Percentiles rank a stretch among this genome's conserved stretches.
phyloP scores from a whole-genome alignment of 371 early-diverging fungal genomes.

The Smittium culicis region DNA sequence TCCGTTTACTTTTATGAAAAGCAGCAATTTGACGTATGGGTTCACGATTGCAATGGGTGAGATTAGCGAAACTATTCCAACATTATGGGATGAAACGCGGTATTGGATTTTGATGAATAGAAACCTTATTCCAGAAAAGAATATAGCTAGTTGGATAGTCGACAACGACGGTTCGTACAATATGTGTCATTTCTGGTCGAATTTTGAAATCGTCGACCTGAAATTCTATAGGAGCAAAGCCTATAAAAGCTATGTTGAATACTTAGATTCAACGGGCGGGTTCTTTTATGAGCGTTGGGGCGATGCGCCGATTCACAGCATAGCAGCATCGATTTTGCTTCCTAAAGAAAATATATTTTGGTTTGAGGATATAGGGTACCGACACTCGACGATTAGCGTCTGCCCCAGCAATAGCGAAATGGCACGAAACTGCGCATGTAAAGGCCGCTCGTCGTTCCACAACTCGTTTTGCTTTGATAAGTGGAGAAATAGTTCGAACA shows the following conservation, averaged over 20 bases:
- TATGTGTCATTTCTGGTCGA: slow-evolving; percentile 33
- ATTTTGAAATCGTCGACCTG: slow-evolving; percentile 32
- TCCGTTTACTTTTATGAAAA: slow-evolving; percentile 68
- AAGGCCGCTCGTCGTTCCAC: neutral
- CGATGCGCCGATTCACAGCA: slow-evolving; percentile 69
- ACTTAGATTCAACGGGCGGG: slow-evolving; percentile 48
- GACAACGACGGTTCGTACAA: slow-evolving; percentile 29
- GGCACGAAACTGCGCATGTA: neutral
- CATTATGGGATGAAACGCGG: slow-evolving; percentile 55
- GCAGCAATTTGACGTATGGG: slow-evolving; percentile 66
- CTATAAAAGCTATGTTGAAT: slow-evolving; percentile 44
- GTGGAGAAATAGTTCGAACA: neutral
- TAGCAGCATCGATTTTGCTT: slow-evolving; percentile 70
- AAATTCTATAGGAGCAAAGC: slow-evolving; percentile 21
- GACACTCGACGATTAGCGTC: slow-evolving; percentile 30
- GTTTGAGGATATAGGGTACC: slow-evolving; percentile 75
- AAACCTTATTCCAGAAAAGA: slow-evolving; percentile 16
- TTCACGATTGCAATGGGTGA: slow-evolving; percentile 70
- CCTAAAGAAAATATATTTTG: slow-evolving; percentile 62
- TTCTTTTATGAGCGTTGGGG: slow-evolving; percentile 60
- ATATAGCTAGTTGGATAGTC: slow-evolving; percentile 28
- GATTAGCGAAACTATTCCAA: slow-evolving; percentile 61
- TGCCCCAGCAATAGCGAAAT: slow-evolving; percentile 8
- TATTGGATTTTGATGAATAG: slow-evolving; percentile 37
- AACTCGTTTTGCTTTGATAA: neutral